Conservation (phyloP, 2,329 filamentous ascomycete genomes). For the Pestalotiopsis sp. region DNA sequence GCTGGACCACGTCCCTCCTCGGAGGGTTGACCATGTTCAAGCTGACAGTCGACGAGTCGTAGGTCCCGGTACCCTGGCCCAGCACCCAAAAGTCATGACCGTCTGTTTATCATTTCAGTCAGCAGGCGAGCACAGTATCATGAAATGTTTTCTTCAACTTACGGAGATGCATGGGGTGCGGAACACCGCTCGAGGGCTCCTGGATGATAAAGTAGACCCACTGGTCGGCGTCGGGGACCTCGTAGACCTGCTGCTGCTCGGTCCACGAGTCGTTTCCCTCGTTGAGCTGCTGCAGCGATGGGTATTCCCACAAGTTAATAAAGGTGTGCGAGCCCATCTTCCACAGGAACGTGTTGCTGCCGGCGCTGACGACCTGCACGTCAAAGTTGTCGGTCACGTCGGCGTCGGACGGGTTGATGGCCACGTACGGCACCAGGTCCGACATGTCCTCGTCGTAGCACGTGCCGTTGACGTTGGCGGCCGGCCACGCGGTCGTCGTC, state of each 20-base stretch:
- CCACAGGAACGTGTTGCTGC: constrained; percentile 42
- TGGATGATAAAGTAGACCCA: constrained; percentile 39
- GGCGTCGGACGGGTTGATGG: constrained; percentile 23
- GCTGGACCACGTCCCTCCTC: constrained; percentile 50
- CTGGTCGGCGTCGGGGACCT: constrained; percentile 26
- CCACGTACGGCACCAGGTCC: constrained; percentile 35
- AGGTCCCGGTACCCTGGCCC: constrained; percentile 31
- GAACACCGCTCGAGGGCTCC: constrained; percentile 24
- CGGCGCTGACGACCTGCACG: neutral
- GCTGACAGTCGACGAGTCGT: constrained; percentile 32
- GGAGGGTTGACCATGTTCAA: constrained; percentile 43
- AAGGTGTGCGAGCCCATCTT: constrained; percentile 50
- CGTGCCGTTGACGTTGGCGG: constrained; percentile 36
- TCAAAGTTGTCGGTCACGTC: constrained; percentile 10
- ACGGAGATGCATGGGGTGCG: constrained; percentile 27
- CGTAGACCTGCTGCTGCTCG: constrained; percentile 31
- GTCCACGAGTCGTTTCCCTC: constrained; percentile 26
- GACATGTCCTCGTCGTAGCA: constrained; percentile 35
- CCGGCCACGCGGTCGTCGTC: constrained; percentile 17
- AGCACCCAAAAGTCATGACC: constrained; percentile 47
- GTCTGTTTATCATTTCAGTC: constrained; percentile 19
- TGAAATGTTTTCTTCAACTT: neutral
- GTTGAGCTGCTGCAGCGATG: constrained; percentile 42
- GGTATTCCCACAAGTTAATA: constrained; percentile 48
- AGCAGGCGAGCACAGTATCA: neutral